A percentile compares a stretch with the other conserved stretches of the same genome.
These are phyloP conservation scores for Geoglossum glabrum DNA, from an alignment of 495 filamentous ascomycete species.

Conservation along the genomic window DNA sequence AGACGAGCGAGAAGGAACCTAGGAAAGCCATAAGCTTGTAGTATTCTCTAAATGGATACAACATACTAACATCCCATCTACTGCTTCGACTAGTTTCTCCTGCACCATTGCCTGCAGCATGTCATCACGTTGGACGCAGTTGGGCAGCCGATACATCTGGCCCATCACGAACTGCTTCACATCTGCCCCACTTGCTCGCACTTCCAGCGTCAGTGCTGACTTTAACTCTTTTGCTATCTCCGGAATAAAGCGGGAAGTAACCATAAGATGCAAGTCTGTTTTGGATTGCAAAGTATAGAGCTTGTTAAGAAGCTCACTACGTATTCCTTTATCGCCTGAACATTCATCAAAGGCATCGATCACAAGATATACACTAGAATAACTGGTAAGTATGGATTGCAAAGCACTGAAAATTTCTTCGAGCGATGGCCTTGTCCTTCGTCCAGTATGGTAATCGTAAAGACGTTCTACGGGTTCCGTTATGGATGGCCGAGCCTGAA, in stretches of 20 bases:
- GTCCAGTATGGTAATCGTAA: neutral
- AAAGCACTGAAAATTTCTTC: neutral
- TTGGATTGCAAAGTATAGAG: neutral
- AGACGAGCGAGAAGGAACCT: constrained; percentile 37
- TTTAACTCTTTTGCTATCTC: constrained; percentile 7
- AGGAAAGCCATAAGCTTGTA: constrained; percentile 7
- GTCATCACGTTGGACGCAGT: constrained; percentile 3
- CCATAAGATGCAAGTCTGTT: constrained; percentile 1
- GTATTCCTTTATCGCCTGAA: neutral
- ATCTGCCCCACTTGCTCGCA: constrained; percentile 10
- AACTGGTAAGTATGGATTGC: neutral
- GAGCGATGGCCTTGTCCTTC: neutral
- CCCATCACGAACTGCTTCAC: constrained; percentile 10
- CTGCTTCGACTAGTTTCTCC: constrained; percentile 7
- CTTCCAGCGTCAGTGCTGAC: constrained; percentile 4
- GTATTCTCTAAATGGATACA: constrained; percentile 11
- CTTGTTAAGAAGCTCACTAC: neutral
- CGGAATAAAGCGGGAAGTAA: constrained; percentile 10
- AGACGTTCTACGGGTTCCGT: neutral
- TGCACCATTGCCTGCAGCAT: neutral
- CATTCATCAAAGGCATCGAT: neutral
- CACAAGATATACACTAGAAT: neutral
- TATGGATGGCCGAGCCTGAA: neutral
- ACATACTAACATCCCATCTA: constrained; percentile 13
- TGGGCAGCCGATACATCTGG: constrained; percentile 3